phyloP scores from a whole-genome alignment of 805 yeast genomes.

The Candida montana region DNA sequence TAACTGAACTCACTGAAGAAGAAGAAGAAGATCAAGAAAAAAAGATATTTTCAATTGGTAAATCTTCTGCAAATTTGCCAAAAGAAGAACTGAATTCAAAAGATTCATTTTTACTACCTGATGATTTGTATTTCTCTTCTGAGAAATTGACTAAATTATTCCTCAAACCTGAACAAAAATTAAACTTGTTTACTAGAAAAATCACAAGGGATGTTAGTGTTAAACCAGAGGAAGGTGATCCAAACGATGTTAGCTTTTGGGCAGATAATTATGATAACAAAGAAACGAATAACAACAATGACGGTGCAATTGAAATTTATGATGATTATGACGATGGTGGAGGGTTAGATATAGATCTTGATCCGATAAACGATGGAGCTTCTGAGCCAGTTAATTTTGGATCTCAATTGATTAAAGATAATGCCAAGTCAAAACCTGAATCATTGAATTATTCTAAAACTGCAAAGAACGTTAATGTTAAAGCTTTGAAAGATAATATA shows the following conservation, averaged over 20 bases:
- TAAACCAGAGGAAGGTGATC: constrained; percentile 24
- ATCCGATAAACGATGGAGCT: constrained; percentile 5
- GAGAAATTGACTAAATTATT: constrained; percentile 61
- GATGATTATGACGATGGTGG: constrained; percentile 6
- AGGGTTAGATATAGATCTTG: constrained; percentile 25
- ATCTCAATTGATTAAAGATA: constrained; percentile 25
- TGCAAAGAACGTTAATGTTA: constrained; percentile 77
- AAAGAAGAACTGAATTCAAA: constrained; percentile 35
- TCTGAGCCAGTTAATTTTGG: constrained; percentile 18
- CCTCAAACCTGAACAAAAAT: constrained; percentile 53
- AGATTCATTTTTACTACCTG: constrained; percentile 54
- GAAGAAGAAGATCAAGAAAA: constrained; percentile 35
- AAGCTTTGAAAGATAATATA: constrained; percentile 63
- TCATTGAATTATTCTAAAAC: constrained; percentile 57
- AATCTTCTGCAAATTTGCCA: constrained; percentile 33
- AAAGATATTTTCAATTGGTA: constrained; percentile 36
- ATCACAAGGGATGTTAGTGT: constrained; percentile 5
- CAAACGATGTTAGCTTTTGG: constrained; percentile 67
- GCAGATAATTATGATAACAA: constrained; percentile 52
- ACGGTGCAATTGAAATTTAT: constrained; percentile 6
- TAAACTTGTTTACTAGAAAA: constrained; percentile 28
- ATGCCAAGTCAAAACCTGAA: constrained; percentile 34
- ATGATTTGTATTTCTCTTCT: constrained; percentile 68
- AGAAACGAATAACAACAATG: constrained; percentile 28
- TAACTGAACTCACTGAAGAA: constrained; percentile 28